These are phyloP conservation scores for Hyaloscypha bicolor DNA, from an alignment of 495 filamentous ascomycete genomes.

Conservation along the genomic window DNA sequence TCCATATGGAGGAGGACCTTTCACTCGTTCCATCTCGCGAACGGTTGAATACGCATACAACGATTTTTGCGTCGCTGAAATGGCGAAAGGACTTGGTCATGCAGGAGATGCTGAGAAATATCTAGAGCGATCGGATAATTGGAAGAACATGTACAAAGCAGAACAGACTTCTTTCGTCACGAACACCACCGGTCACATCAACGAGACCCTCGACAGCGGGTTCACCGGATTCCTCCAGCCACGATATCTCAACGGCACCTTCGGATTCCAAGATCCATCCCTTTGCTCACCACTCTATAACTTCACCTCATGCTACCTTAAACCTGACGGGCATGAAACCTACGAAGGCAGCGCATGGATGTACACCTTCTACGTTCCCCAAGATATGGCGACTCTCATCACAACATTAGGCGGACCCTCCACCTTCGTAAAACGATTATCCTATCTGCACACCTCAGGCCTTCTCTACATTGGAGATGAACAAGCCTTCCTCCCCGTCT, in stretches of 20 bases:
- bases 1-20: conserved; percentile 65
- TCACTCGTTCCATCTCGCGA: conserved; percentile 70
- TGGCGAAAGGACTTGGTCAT: conserved; percentile 59
- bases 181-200: conserved; percentile 38
- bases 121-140: conserved; percentile 60
- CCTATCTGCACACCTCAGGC: conserved; percentile 64
- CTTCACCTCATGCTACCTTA: conserved; percentile 61
- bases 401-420: conserved; percentile 60
- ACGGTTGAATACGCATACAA: conserved; percentile 81
- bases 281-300: conserved; percentile 53
- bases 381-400: conserved; percentile 67
- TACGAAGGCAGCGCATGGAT: conserved; percentile 74
- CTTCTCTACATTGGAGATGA: conserved; percentile 77
- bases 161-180: conserved; percentile 63
- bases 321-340: conserved; percentile 64
- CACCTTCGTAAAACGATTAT: conserved; percentile 59
- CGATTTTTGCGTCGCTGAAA: conserved; percentile 71
- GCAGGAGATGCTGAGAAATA: conserved; percentile 62
- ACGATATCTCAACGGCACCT: conserved; percentile 35
- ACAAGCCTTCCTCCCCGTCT: conserved; percentile 69
- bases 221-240: conserved; percentile 73
- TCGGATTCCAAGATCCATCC: conserved; percentile 70
- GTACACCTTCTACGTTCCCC: conserved; percentile 72
- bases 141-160: conserved; percentile 68
- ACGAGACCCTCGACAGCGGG: conserved; percentile 48